These are phyloP conservation scores for Umbelopsis ramanniana DNA, from an alignment of 192 early-diverging fungal species.

Conservation along the genomic window DNA sequence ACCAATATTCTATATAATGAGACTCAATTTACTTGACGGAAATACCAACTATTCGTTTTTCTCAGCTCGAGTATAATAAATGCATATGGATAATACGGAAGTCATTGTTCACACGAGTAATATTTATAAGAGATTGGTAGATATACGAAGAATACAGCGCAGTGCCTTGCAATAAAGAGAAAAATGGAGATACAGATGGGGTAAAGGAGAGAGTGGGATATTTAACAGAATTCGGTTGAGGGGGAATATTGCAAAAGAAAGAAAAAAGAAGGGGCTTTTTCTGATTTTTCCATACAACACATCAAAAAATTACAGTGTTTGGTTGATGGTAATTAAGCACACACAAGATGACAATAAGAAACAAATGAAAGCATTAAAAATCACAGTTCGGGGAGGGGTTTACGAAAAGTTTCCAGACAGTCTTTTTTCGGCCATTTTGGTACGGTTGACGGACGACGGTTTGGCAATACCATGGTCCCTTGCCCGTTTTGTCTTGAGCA, in stretches of 20 bases:
- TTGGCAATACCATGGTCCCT: slow-evolving; percentile 20
- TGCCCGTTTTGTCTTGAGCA: slow-evolving; percentile 14
- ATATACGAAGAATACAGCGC: slow-evolving; percentile 5
- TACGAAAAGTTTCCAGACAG: neutral
- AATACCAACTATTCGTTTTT: neutral
- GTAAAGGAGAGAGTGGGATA: neutral
- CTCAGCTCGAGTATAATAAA: neutral
- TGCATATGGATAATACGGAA: neutral
- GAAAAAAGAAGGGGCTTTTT: neutral
- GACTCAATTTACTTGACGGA: neutral
- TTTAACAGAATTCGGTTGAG: slow-evolving; percentile 2
- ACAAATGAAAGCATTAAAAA: neutral
- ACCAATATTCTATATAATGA: neutral
- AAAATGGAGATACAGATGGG: slow-evolving; percentile 12
- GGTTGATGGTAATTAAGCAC: slow-evolving; percentile 1
- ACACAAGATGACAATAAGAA: neutral
- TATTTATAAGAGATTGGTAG: slow-evolving; percentile 1
- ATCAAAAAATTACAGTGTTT: neutral
- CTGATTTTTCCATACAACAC: neutral
- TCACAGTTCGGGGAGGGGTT: neutral
- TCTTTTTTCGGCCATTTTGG: slow-evolving; percentile 7
- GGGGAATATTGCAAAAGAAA: no score
- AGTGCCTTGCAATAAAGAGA: neutral
- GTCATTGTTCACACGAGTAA: neutral
- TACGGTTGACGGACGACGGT: neutral